Conservation (phyloP, 208 protist species). For the Crithidia expoeki region DNA sequence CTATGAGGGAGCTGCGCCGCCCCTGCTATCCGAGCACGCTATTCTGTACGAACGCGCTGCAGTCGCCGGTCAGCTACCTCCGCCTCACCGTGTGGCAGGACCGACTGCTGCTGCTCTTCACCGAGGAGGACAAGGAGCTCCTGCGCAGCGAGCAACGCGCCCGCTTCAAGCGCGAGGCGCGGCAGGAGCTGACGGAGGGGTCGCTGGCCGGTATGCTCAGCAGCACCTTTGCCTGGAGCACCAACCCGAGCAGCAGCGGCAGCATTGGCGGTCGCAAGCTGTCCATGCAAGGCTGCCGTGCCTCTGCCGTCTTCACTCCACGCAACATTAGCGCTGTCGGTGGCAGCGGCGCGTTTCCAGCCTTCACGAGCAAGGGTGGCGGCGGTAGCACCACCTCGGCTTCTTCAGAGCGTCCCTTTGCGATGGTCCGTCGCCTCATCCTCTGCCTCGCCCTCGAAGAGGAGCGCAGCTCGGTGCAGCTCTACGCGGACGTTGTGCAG, state of each 20-base stretch:
- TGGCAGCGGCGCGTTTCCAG: neutral
- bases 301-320: slow-evolving; percentile 5
- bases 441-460: slow-evolving; percentile 57
- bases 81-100: slow-evolving; percentile 63
- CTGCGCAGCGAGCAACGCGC: slow-evolving; percentile 35
- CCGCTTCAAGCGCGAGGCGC: slow-evolving; percentile 40
- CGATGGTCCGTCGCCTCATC: slow-evolving; percentile 46
- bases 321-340: neutral
- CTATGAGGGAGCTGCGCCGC: slow-evolving; percentile 20
- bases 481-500: slow-evolving; percentile 50
- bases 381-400: neutral
- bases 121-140: slow-evolving; percentile 40
- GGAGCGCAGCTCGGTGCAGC: slow-evolving; percentile 45
- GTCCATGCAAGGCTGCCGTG: slow-evolving; percentile 27
- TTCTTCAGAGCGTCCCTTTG: slow-evolving; percentile 30
- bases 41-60: slow-evolving; percentile 47
- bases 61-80: slow-evolving; percentile 43
- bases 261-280: slow-evolving; percentile 19
- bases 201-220: slow-evolving; percentile 26
- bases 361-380: neutral
- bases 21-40: slow-evolving; percentile 18
- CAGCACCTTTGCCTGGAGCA: slow-evolving; percentile 27
- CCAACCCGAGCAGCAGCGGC: slow-evolving; percentile 11
- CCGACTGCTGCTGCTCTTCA: slow-evolving; percentile 36
- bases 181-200: slow-evolving; percentile 41